Percentiles rank a stretch among this genome's conserved stretches.
Evolutionary conservation across 139 green algal species (phyloP).

Genomic region (Chlorella sp.): DNA sequence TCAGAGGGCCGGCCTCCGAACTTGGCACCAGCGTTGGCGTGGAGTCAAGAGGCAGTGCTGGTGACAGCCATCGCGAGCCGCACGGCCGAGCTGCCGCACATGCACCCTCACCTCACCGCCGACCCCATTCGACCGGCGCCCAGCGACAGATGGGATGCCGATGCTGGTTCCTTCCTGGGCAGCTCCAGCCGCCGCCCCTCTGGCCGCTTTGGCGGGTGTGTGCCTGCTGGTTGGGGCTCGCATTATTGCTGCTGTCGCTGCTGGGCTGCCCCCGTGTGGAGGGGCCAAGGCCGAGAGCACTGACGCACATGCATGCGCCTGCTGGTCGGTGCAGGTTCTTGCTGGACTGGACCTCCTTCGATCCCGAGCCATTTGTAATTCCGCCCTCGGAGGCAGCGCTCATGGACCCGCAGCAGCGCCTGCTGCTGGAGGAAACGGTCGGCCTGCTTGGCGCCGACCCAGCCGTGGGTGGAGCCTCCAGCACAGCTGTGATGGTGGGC

Average conservation of each 20-base stretch:
- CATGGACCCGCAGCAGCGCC: slow-evolving; percentile 84
- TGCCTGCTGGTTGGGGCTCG: too few species aligned
- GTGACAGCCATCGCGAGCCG: slow-evolving; percentile 1
- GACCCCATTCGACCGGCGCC: slow-evolving; percentile 49
- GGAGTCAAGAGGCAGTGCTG: background rate
- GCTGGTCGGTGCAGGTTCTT: too few species aligned
- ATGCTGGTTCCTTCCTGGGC: background rate
- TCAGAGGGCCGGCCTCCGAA: too few species aligned
- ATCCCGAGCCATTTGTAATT: slow-evolving; percentile 44
- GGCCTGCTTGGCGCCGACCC: background rate
- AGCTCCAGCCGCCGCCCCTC: background rate
- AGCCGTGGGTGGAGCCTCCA: background rate
- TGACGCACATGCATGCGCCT: too few species aligned
- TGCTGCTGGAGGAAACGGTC: slow-evolving; percentile 58
- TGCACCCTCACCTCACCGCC: background rate
- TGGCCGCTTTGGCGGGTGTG: slow-evolving; percentile 63
- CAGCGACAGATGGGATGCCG: slow-evolving; percentile 59
- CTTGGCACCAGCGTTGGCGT: too few species aligned
- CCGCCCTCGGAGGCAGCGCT: slow-evolving; percentile 50
- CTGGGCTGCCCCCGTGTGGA: too few species aligned
- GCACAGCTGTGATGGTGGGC: slow-evolving; percentile 38
- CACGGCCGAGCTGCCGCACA: background rate
- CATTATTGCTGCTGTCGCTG: too few species aligned
- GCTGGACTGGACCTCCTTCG: slow-evolving; percentile 42
- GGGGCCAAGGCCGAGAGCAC: too few species aligned